These are phyloP conservation scores for Filobasidium floriforme DNA, from an alignment of 768 basidiomycete genomes.

Conservation along the genomic window DNA sequence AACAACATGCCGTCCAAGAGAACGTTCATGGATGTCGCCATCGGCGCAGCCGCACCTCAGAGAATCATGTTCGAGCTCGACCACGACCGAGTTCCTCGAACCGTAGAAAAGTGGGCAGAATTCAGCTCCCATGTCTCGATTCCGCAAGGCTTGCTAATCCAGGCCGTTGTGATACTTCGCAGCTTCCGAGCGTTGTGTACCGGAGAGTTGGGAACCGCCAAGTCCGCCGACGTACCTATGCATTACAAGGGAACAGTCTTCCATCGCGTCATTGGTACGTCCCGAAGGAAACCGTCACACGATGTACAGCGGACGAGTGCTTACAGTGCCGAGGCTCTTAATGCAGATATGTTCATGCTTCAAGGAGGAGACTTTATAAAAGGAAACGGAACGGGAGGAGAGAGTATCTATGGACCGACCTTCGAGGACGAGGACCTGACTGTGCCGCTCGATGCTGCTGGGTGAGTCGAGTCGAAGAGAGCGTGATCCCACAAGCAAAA, in stretches of 20 bases:
- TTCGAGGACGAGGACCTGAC: slow-evolving; percentile 53
- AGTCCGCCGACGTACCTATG: slow-evolving; percentile 56
- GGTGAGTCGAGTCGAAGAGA: slow-evolving; percentile 45
- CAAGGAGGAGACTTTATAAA: slow-evolving; percentile 75
- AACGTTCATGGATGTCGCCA: slow-evolving; percentile 72
- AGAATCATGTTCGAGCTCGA: slow-evolving; percentile 57
- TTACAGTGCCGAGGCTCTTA: not conserved
- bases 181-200: slow-evolving; percentile 83
- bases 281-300: not conserved
- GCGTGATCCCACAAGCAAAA: not conserved
- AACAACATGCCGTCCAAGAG: slow-evolving; percentile 45
- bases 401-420: slow-evolving; percentile 43
- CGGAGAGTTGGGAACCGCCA: slow-evolving; percentile 70
- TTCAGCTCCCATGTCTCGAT: not conserved
- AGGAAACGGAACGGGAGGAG: slow-evolving; percentile 46
- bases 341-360: slow-evolving; percentile 52
- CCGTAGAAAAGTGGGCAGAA: slow-evolving; percentile 63
- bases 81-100: slow-evolving; percentile 64
- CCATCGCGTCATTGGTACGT: slow-evolving; percentile 68
- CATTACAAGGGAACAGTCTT: slow-evolving; percentile 74
- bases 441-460: slow-evolving; percentile 51
- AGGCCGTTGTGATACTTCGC: slow-evolving; percentile 69
- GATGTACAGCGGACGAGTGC: not conserved
- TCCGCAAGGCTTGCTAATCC: slow-evolving; percentile 20
- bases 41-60: slow-evolving; percentile 51